phyloP scores from a whole-genome alignment of 371 early-diverging fungal species.

The Chytridium lagenaria region DNA sequence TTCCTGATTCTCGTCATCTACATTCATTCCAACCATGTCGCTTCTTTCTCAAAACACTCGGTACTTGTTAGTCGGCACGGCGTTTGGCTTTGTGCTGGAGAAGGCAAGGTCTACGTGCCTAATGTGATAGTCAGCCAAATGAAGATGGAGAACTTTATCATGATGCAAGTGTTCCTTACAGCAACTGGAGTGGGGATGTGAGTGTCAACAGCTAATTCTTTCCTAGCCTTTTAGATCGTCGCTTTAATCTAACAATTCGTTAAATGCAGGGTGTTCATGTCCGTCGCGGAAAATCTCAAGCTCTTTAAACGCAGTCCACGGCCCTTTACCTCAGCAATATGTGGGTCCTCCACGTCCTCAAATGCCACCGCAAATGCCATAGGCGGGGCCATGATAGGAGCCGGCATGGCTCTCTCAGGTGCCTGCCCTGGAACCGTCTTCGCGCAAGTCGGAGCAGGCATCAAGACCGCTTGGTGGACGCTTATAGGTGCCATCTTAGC shows the following conservation, averaged over 20 bases:
- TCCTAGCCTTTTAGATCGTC: not conserved
- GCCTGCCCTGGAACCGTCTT: constrained; percentile 50
- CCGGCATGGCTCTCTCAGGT: constrained; percentile 42
- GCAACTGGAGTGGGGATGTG: constrained; percentile 34
- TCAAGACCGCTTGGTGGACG: constrained; percentile 12
- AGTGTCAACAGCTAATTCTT: not conserved
- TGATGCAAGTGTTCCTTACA: constrained; percentile 42
- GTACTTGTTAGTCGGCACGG: constrained; percentile 23
- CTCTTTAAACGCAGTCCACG: constrained; percentile 24
- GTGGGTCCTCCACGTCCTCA: not conserved
- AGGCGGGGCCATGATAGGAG: constrained; percentile 34
- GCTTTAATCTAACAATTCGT: too few relatives aligned
- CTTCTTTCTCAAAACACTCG: too few relatives aligned
- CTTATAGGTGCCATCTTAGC: constrained; percentile 30
- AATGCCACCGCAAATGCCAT: constrained; percentile 32
- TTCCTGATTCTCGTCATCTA: too few relatives aligned
- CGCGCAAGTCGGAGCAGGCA: constrained; percentile 36
- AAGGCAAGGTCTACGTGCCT: constrained; percentile 42
- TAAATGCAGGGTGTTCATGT: not conserved
- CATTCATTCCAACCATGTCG: too few relatives aligned
- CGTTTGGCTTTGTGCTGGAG: constrained; percentile 42
- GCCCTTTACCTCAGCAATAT: constrained; percentile 8
- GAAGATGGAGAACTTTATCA: constrained; percentile 31
- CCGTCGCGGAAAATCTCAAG: constrained; percentile 14
- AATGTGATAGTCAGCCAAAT: constrained; percentile 40